Percentiles rank a stretch among this genome's conserved stretches.
phyloP scores from a whole-genome alignment of 306 rosid genomes.

The Vicia villosa region DNA sequence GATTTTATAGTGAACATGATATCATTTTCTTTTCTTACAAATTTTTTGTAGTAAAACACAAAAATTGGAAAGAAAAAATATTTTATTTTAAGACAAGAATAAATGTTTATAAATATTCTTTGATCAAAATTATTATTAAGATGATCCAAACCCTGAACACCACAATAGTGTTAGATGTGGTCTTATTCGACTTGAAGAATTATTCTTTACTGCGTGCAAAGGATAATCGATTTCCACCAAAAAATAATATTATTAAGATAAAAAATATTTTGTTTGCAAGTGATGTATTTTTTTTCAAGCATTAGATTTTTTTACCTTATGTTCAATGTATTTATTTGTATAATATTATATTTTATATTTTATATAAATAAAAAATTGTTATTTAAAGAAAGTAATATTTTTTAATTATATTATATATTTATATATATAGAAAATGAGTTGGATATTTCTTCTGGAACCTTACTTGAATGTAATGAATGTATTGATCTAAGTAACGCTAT shows the following conservation, averaged over 20 bases:
- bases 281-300: not conserved
- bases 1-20: conserved; percentile 51
- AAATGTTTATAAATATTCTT: not conserved
- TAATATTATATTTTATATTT: not conserved
- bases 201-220: not conserved
- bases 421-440: not conserved
- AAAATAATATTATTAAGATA: no score
- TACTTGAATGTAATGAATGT: no score
- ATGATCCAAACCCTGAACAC: no score
- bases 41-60: no score
- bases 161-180: no score
- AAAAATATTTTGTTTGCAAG: no score
- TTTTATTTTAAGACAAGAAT: not conserved
- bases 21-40: not conserved
- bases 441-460: not conserved
- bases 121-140: no score
- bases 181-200: no score
- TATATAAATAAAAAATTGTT: not conserved
- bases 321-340: not conserved
- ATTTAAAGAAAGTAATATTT: not conserved
- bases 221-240: no score
- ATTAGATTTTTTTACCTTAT: not conserved
- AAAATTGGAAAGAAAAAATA: not conserved
- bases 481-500: not conserved
- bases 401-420: not conserved